Base-by-base conservation (phyloP, 1,139 yeast genomes). In the Scheffersomyces illinoinensis region DNA sequence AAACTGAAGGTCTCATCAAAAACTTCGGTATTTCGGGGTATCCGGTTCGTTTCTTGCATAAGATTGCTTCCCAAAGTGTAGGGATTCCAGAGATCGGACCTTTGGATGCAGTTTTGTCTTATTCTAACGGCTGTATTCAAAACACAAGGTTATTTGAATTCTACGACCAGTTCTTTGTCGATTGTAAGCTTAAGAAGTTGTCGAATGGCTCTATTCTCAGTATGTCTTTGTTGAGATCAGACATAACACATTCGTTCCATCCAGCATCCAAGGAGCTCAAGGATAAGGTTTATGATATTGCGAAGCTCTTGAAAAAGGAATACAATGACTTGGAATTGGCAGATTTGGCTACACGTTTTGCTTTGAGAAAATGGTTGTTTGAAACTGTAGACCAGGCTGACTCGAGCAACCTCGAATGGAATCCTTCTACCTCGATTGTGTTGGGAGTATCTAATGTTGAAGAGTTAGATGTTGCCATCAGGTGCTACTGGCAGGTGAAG, bases 21-120 rank as follows among this genome's bases (percentile, higher is more conserved):
- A 79, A 87, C 65, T 83, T 93, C 59, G 98, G 98, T 7, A 76
- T 93, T 53, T 87, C 96, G 10, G 98, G 98, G 0, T 93, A 92
- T 69, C 98, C 98, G 0, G 87, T 93, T 23, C 86, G 85, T 20
- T 88, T 85, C 59, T 76, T 93, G 54, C 81, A 82, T 63, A 68
- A 81, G 54, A 75, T 88, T 24, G 85, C 90, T 0, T 60, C 62
- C 18, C 64, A 61, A 33, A 79, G 84, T 56, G 70, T 68, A 2
- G 56, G 68, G 2, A 69, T 63, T 7, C 60, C 69, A 3, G 73
- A 74, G 8, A 79, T 81, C 19, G 89, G 82, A 1, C 76, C 85
- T 0, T 73, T 93, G 59, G 98, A 93, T 70, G 86, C 89, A 1
- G 82, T 93, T 1, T 77, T 93, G 65, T 88, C 93, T 54, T 93